Base-by-base conservation (phyloP, 1,139 yeast genomes). In the Candida sojae region DNA sequence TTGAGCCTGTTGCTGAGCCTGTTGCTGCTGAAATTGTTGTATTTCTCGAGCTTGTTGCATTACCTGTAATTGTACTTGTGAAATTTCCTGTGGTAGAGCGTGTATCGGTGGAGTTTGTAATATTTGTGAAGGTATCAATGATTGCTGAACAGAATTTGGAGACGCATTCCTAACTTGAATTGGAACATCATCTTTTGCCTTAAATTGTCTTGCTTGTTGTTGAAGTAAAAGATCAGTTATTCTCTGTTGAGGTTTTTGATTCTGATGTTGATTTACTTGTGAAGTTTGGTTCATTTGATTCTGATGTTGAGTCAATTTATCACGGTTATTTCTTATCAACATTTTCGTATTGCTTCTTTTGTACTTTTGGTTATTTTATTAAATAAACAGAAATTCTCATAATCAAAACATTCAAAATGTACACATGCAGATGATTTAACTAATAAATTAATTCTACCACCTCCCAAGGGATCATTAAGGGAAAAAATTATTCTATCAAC, bases 381-480 rank as follows among this genome's bases (percentile, higher is more conserved):
- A 53, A 71, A 72, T 10, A 64, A 48, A 57, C 80, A 75, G 50
- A 75, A 75, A 46, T 64, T 71, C 11, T 73, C 74, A 52, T 69
- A 73, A 53, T 75, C 80, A 59, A 75, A 75, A 56, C 80, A 75
- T 57, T 74, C 80, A 53, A 75, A 74, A 56, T 75, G 80, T 31
- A 56, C 56, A 53, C 80, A 75, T 1, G 53, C 51, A 9, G 57
- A 52, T 3, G 79, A 66, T 54, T 73, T 75, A 2, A 75, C 73
- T 0, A 80, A 80, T 7, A 75, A 57, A 36, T 59, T 55, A 39
- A 75, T 73, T 48, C 67, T 69, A 38, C 72, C 66, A 29, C 74
- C 73, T 23, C 71, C 63, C 21, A 68, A 55, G 6, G 73, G 73
- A 50, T 68, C 73, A 47, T 67, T 55, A 21, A 68, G 51, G 1